phyloP scores from a whole-genome alignment of 495 filamentous ascomycete species.

The Cercophora newfieldiana region DNA sequence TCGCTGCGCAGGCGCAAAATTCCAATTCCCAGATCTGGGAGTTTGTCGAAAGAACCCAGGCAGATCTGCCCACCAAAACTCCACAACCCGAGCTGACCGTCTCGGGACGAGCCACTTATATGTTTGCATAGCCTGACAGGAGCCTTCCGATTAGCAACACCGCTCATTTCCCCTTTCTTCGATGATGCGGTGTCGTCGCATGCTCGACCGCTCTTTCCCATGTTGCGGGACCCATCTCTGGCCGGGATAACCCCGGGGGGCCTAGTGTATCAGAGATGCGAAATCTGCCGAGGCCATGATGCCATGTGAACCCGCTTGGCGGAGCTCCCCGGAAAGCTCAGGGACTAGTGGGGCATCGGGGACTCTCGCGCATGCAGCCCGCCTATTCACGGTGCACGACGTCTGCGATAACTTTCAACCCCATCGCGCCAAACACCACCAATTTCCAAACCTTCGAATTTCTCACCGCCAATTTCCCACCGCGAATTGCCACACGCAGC shows the following conservation, averaged over 20 bases:
- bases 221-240: not conserved
- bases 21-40: not conserved
- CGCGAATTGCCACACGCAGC: too few relatives aligned
- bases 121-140: not conserved
- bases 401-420: not conserved
- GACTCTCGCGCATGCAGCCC: not conserved
- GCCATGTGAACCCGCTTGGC: too few relatives aligned
- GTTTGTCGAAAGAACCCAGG: not conserved
- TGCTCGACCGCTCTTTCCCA: not conserved
- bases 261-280: not conserved
- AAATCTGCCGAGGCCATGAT: too few relatives aligned
- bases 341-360: not conserved
- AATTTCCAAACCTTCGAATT: too few relatives aligned
- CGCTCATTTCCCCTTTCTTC: not conserved
- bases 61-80: not conserved
- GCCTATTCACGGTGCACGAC: constrained; percentile 2
- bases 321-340: not conserved
- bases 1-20: not conserved
- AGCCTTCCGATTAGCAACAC: not conserved
- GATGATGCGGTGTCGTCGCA: not conserved
- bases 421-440: not conserved
- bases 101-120: not conserved
- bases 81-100: not conserved
- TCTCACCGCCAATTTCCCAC: not conserved
- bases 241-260: not conserved